Evolutionary conservation across 768 basidiomycete species (phyloP).

Genomic region (Tulasnella sp.): DNA sequence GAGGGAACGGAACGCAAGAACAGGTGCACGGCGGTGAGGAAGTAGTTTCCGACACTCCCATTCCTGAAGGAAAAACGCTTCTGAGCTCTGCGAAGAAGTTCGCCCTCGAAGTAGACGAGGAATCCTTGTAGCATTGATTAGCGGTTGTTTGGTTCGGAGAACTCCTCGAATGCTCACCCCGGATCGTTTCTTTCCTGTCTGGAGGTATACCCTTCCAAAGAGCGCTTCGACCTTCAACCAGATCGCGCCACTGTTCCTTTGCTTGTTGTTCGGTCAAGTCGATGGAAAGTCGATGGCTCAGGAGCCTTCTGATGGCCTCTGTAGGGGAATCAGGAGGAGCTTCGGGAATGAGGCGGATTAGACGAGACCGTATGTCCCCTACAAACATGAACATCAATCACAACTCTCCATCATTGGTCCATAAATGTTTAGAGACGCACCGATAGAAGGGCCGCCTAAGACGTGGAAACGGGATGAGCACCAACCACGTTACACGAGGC

Average conservation of each 20-base stretch:
- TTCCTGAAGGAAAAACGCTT: constrained; percentile 92
- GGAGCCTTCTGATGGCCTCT: constrained; percentile 60
- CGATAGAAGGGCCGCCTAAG: constrained; percentile 69
- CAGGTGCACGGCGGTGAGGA: constrained; percentile 75
- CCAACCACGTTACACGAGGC: neutral
- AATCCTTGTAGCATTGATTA: constrained; percentile 48
- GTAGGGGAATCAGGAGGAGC: constrained; percentile 48
- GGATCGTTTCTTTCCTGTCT: constrained; percentile 83
- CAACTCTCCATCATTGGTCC: neutral
- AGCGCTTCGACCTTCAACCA: constrained; percentile 73
- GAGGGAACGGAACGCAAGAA: constrained; percentile 91
- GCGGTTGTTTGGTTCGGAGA: neutral
- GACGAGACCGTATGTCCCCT: constrained; percentile 84
- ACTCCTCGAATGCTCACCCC: constrained; percentile 39
- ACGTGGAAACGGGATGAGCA: constrained; percentile 1
- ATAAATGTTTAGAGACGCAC: constrained; percentile 26
- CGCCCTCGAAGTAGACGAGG: constrained; percentile 83
- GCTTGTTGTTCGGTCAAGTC: constrained; percentile 59
- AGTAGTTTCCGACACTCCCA: constrained; percentile 86
- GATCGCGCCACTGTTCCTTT: constrained; percentile 82
- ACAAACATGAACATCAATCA: neutral
- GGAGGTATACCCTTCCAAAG: constrained; percentile 80
- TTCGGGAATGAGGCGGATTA: constrained; percentile 75
- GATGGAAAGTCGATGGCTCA: constrained; percentile 69
- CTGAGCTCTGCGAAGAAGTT: constrained; percentile 77